phyloP scores from a whole-genome alignment of 352 stramenopile species.

The Phytophthora parvispora region DNA sequence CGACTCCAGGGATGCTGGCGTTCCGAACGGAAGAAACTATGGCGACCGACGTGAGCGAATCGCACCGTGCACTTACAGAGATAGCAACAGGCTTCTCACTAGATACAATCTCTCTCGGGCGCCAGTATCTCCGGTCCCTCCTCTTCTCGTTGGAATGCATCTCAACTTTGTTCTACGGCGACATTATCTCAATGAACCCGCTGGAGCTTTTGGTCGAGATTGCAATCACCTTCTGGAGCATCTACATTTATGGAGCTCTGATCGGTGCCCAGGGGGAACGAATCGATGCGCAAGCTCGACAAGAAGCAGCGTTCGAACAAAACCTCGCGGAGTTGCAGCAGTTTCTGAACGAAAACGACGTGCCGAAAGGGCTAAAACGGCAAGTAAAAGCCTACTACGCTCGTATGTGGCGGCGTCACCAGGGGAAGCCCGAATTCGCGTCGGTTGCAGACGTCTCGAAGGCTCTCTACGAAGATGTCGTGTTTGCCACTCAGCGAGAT shows the following conservation, averaged over 20 bases:
- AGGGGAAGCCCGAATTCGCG: slow-evolving; percentile 60
- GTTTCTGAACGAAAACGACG: slow-evolving; percentile 67
- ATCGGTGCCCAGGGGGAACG: slow-evolving; percentile 53
- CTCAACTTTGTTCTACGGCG: slow-evolving; percentile 56
- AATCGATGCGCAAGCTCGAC: slow-evolving; percentile 48
- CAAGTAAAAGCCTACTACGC: slow-evolving; percentile 80
- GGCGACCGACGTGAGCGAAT: slow-evolving; percentile 1
- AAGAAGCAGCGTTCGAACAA: slow-evolving; percentile 68
- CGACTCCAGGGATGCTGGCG: slow-evolving; percentile 57
- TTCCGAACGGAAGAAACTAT: background rate
- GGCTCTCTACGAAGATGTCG: slow-evolving; percentile 63
- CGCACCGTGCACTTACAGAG: slow-evolving; percentile 1
- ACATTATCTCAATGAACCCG: slow-evolving; percentile 64
- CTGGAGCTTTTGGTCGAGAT: slow-evolving; percentile 67
- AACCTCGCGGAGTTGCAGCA: slow-evolving; percentile 69
- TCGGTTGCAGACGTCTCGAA: slow-evolving; percentile 57
- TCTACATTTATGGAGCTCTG: slow-evolving; percentile 62
- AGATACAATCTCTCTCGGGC: slow-evolving; percentile 37
- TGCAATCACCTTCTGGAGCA: slow-evolving; percentile 57
- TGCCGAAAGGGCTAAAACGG: slow-evolving; percentile 67
- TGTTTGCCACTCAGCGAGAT: slow-evolving; percentile 53
- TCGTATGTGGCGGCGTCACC: slow-evolving; percentile 59
- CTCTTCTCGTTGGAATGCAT: slow-evolving; percentile 72
- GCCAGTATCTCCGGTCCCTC: slow-evolving; percentile 71
- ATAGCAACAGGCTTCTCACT: slow-evolving; percentile 22